Evolutionary conservation across 768 basidiomycete genomes (phyloP), one percentile per base, ranked within the genome.

Genomic region (Lepiota venenata): DNA sequence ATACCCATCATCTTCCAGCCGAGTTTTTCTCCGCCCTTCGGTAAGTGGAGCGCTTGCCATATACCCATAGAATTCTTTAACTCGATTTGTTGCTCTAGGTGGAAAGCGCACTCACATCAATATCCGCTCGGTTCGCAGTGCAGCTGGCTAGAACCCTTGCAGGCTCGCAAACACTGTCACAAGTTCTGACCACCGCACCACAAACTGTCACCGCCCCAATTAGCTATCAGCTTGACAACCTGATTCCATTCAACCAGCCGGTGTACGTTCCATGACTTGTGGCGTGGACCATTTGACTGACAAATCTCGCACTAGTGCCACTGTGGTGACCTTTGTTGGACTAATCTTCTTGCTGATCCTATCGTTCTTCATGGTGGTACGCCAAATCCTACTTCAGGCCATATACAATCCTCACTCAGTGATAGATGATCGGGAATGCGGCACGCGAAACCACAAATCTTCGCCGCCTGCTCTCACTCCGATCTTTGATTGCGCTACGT

Each of bases 171-270:
- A 70, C 71, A 38, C 29, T 74, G 3, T 40, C 66, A 0, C 43
- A 64, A 2, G 58, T 87, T 21, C 65, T 84, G 21, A 56, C 62
- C 29, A 69, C 51, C 1, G 80, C 83, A 1, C 84, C 85, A 0
- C 68, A 72, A 50, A 74, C 80, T 3, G 63, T 87, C 27, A 64
- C 74, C 2, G 53, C 71, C 9, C 83, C 86, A 1, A 62, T 84
- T 5, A 69, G 63, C 32, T 86, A 77, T 58, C 74, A 65, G 0
- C 44, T 82, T 8, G 42, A 69, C 49, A 85, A 87, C 56, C 55
- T 82, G 1, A 66, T 73, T 15, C 83, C 86, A 0, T 87, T 86
- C 53, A 75, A 85, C 57, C 63, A 76, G 11, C 79, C 83, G 20
- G 77, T 81, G 82, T 85, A 68, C 14, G 80, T 68, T 4, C 18